Percentiles rank a stretch among this genome's conserved stretches.
Conservation (phyloP, 2,329 filamentous ascomycete species). For the Botryotinia calthae region DNA sequence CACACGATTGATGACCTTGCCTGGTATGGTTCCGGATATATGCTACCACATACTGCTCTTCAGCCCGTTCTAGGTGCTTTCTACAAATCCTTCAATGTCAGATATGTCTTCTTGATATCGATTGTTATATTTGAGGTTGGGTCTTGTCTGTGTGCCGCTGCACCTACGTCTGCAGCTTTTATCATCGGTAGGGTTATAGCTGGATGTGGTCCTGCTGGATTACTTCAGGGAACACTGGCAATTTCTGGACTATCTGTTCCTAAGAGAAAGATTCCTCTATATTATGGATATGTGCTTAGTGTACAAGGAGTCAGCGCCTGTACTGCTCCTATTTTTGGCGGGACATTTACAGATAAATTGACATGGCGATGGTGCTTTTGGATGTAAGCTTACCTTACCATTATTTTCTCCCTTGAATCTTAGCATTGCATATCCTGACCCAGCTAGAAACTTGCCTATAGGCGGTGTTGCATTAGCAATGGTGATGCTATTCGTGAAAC, state of each 20-base stretch:
- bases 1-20: slow-evolving; percentile 39
- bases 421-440: not conserved
- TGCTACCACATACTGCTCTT: not conserved
- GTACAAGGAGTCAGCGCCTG: slow-evolving; percentile 5
- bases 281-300: slow-evolving; percentile 18
- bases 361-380: slow-evolving; percentile 41
- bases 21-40: slow-evolving; percentile 36
- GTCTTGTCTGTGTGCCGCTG: slow-evolving; percentile 8
- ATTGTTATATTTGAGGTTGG: slow-evolving; percentile 7
- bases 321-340: slow-evolving; percentile 39
- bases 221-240: slow-evolving; percentile 49
- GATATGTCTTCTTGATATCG: not conserved
- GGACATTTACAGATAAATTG: slow-evolving; percentile 41
- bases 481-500: not conserved
- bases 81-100: not conserved
- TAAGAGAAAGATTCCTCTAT: slow-evolving; percentile 5
- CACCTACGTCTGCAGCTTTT: not conserved
- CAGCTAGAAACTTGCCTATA: slow-evolving; percentile 21
- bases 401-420: not conserved
- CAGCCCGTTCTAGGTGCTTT: not conserved
- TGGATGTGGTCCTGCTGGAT: slow-evolving; percentile 23
- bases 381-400: not conserved
- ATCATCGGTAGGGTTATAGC: not conserved
- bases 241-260: slow-evolving; percentile 47
- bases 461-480: slow-evolving; percentile 17